Evolutionary conservation across 495 filamentous ascomycete genomes (phyloP).

Genomic region (Trichoderma asperelloides): DNA sequence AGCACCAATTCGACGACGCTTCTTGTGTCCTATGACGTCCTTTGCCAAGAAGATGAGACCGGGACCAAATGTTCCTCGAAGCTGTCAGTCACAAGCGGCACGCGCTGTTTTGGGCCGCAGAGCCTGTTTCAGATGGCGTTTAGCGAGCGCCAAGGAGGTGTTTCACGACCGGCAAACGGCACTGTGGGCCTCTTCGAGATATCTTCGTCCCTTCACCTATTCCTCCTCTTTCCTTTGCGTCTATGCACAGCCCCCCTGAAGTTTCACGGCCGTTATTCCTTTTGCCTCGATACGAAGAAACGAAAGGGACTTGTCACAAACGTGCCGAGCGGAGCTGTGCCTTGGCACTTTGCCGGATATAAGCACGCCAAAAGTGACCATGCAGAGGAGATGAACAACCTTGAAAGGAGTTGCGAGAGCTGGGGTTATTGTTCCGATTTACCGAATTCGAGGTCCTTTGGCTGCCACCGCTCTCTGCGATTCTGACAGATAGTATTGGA

Average conservation of each 20-base stretch:
- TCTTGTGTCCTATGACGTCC: background rate
- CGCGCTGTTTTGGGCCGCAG: background rate
- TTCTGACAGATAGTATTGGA: background rate
- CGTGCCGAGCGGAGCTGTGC: background rate
- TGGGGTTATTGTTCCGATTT: background rate
- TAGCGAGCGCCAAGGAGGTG: slow-evolving; percentile 1
- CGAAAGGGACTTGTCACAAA: background rate
- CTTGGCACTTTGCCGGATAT: background rate
- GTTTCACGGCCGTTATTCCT: background rate
- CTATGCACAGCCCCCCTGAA: background rate
- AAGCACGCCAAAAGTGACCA: background rate
- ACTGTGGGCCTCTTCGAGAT: background rate
- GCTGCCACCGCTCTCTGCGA: background rate
- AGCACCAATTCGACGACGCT: background rate
- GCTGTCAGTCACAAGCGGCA: background rate
- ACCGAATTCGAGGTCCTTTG: background rate
- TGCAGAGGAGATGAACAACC: background rate
- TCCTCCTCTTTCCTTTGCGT: background rate
- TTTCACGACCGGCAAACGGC: slow-evolving; percentile 4
- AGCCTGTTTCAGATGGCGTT: background rate
- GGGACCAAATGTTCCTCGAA: background rate
- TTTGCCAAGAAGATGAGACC: slow-evolving; percentile 5
- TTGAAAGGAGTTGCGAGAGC: background rate
- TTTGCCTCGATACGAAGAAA: background rate
- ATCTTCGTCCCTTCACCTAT: background rate